Evolutionary conservation across 2,329 filamentous ascomycete species (phyloP).

Genomic region (Colletotrichum endophyticum): DNA sequence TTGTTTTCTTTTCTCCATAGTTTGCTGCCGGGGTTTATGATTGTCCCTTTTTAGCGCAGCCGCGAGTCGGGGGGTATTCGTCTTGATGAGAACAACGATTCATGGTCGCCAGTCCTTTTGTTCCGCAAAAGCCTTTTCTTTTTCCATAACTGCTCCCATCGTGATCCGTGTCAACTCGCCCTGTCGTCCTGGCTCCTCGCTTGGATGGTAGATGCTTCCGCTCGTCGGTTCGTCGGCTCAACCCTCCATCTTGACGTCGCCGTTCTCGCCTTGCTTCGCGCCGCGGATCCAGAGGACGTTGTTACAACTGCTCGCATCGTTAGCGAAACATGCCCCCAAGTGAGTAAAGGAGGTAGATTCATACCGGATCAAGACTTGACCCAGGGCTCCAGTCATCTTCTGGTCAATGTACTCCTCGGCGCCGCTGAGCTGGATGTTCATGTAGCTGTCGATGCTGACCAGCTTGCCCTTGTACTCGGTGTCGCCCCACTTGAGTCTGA

Average conservation of each 20-base stretch:
- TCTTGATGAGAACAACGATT: neutral
- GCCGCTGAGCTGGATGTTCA: conserved; percentile 94
- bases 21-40: neutral
- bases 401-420: conserved; percentile 93
- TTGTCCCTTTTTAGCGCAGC: neutral
- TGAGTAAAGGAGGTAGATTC: conserved; percentile 14
- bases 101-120: neutral
- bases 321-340: neutral
- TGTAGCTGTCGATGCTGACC: conserved; percentile 95
- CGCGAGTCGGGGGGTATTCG: neutral
- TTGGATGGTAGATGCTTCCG: neutral
- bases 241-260: conserved; percentile 65
- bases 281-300: conserved; percentile 93
- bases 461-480: conserved; percentile 96
- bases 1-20: neutral
- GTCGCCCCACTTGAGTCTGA: conserved; percentile 97
- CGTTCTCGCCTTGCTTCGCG: conserved; percentile 55
- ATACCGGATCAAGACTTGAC: conserved; percentile 90
- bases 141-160: neutral
- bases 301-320: conserved; percentile 70
- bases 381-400: conserved; percentile 82
- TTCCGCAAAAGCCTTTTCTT: neutral
- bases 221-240: conserved; percentile 27
- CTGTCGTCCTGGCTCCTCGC: neutral
- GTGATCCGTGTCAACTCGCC: neutral